These are phyloP conservation scores for Mucor sp. DNA, from an alignment of 371 early-diverging fungal genomes.

Conservation along the genomic window DNA sequence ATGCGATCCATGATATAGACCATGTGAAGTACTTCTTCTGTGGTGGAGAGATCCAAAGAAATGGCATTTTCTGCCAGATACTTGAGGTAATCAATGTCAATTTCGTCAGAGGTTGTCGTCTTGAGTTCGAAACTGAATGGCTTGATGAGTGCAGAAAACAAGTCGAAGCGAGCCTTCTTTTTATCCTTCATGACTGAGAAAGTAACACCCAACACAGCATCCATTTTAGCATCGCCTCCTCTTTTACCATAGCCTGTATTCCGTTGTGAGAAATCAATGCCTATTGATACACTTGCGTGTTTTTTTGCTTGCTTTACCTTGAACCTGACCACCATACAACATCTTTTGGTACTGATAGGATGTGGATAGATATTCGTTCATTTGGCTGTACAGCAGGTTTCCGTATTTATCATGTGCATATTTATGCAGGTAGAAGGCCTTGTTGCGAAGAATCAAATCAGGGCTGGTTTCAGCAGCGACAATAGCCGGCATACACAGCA, in stretches of 20 bases:
- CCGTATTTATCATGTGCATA: conserved; percentile 83
- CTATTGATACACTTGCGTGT: too few relatives aligned
- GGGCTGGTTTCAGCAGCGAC: conserved; percentile 82
- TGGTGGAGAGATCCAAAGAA: conserved; percentile 68
- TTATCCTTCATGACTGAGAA: conserved; percentile 72
- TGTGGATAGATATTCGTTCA: conserved; percentile 69
- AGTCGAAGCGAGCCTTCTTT: conserved; percentile 69
- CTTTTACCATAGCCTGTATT: conserved; percentile 50
- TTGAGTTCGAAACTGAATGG: conserved; percentile 64
- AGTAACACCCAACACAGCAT: conserved; percentile 66
- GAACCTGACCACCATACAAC: conserved; percentile 28
- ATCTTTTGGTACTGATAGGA: conserved; percentile 74
- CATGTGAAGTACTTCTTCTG: conserved; percentile 81
- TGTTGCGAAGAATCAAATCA: conserved; percentile 61
- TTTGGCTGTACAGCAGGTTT: conserved; percentile 76
- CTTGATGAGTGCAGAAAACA: conserved; percentile 69
- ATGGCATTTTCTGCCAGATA: conserved; percentile 86
- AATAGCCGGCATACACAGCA: conserved; percentile 81
- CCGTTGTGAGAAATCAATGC: background rate
- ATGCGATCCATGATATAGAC: conserved; percentile 70
- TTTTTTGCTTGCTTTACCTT: too few relatives aligned
- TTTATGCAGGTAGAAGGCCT: conserved; percentile 72
- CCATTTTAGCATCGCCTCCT: conserved; percentile 52
- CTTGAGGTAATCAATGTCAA: conserved; percentile 62
- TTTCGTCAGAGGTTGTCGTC: conserved; percentile 17